Percentiles rank a stretch among this genome's conserved stretches.
These are phyloP conservation scores for Piromyces sp. DNA, from an alignment of 192 early-diverging fungal genomes.

Conservation along the genomic window DNA sequence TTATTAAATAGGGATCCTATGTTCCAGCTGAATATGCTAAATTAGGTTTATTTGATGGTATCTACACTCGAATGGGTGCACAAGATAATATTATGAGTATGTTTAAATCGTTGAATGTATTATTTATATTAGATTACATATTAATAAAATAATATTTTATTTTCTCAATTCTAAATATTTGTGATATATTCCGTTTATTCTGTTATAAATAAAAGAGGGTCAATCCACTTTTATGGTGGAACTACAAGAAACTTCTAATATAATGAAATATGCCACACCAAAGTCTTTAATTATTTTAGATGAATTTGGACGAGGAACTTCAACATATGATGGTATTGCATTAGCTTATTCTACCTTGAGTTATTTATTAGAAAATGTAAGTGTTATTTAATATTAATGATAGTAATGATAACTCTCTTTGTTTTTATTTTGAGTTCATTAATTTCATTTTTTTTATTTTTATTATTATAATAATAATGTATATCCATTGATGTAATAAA, in stretches of 20 bases:
- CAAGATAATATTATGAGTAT: slow-evolving; percentile 27
- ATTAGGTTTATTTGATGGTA: slow-evolving; percentile 48
- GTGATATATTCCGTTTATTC: no score
- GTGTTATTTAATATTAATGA: slow-evolving; percentile 10
- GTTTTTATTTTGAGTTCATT: no score
- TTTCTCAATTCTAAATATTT: no score
- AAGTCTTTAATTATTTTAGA: slow-evolving; percentile 58
- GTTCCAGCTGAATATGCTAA: slow-evolving; percentile 46
- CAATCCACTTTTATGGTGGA: slow-evolving; percentile 6
- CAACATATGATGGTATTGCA: slow-evolving; percentile 50
- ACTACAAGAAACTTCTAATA: slow-evolving; percentile 41
- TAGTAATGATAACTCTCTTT: no score
- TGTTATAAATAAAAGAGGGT: neutral
- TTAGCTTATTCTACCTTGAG: slow-evolving; percentile 48
- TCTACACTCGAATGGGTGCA: slow-evolving; percentile 57
- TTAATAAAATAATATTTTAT: no score
- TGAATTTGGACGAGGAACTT: slow-evolving; percentile 65
- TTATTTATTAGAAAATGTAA: slow-evolving; percentile 26
- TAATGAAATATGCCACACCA: slow-evolving; percentile 42
- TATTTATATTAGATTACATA: no score
- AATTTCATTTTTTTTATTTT: no score
- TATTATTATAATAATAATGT: neutral
- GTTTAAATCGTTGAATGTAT: no score
- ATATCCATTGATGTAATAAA: neutral
- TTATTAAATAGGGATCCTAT: slow-evolving; percentile 47